Evolutionary conservation across 2,329 filamentous ascomycete genomes (phyloP).

Genomic region (Colletotrichum neosansevieriae): DNA sequence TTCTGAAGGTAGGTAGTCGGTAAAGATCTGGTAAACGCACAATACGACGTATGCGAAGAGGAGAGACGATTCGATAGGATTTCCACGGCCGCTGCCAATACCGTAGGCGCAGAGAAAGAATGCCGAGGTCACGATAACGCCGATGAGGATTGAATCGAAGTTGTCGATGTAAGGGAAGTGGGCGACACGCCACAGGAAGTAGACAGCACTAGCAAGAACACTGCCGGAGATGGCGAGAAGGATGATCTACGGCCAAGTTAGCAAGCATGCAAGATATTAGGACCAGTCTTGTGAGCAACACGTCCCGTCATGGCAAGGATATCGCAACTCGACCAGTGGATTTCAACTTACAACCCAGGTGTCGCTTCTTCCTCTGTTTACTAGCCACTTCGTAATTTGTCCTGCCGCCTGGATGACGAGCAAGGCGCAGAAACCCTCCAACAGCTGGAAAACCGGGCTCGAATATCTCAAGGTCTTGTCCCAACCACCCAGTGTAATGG

Average conservation of each 20-base stretch:
- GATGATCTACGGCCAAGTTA: conserved; percentile 75
- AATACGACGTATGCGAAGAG: conserved; percentile 87
- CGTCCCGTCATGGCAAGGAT: neutral
- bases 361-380: conserved; percentile 92
- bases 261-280: conserved; percentile 36
- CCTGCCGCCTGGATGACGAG: conserved; percentile 95
- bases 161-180: conserved; percentile 95
- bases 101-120: conserved; percentile 95
- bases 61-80: conserved; percentile 64
- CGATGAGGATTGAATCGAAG: conserved; percentile 91
- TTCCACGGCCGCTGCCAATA: conserved; percentile 92
- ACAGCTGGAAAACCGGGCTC: conserved; percentile 92
- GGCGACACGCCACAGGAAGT: conserved; percentile 95
- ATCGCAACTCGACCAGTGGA: conserved; percentile 1
- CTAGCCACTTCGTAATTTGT: conserved; percentile 93
- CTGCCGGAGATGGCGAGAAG: conserved; percentile 89
- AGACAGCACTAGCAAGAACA: conserved; percentile 91
- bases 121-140: conserved; percentile 90
- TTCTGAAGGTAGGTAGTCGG: conserved; percentile 89
- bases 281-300: neutral
- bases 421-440: conserved; percentile 96
- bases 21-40: conserved; percentile 99
- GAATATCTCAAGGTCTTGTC: conserved; percentile 90
- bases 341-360: conserved; percentile 86
- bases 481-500: conserved; percentile 85